Conservation (phyloP, 257 asterid genomes). For the Nicotiana noctiflora region DNA sequence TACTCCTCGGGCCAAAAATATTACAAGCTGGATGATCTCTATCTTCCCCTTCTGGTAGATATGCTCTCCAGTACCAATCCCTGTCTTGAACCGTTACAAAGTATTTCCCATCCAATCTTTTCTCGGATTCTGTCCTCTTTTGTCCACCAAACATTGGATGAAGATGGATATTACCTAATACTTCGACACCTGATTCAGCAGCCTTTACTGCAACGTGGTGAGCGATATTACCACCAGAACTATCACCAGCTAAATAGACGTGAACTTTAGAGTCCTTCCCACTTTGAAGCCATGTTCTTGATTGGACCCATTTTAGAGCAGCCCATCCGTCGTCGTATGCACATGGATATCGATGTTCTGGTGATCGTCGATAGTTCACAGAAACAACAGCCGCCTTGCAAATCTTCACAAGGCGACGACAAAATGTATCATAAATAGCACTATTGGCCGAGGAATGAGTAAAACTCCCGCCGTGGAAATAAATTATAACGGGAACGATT, state of each 20-base stretch:
- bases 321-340: slow-evolving; percentile 84
- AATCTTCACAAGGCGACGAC: slow-evolving; percentile 64
- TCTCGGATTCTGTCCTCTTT: slow-evolving; percentile 67
- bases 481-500: slow-evolving; percentile 58
- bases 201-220: slow-evolving; percentile 74
- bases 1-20: slow-evolving; percentile 62
- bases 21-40: slow-evolving; percentile 88
- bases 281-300: slow-evolving; percentile 60
- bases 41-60: slow-evolving; percentile 69
- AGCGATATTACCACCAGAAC: slow-evolving; percentile 82
- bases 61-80: slow-evolving; percentile 92
- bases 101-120: slow-evolving; percentile 56
- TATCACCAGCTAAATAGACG: slow-evolving; percentile 65
- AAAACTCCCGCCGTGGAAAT: slow-evolving; percentile 94
- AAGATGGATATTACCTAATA: slow-evolving; percentile 61
- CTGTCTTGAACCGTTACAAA: slow-evolving; percentile 64
- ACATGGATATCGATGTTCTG: slow-evolving; percentile 68
- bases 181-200: slow-evolving; percentile 47
- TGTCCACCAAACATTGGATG: slow-evolving; percentile 77
- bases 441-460: slow-evolving; percentile 84
- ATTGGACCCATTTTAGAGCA: slow-evolving; percentile 66
- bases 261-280: slow-evolving; percentile 43
- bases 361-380: slow-evolving; percentile 71
- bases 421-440: slow-evolving; percentile 73
- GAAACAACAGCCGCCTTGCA: slow-evolving; percentile 76